Evolutionary conservation across 345 rosid genomes (phyloP).

Genomic region (Euphorbia peplus): DNA sequence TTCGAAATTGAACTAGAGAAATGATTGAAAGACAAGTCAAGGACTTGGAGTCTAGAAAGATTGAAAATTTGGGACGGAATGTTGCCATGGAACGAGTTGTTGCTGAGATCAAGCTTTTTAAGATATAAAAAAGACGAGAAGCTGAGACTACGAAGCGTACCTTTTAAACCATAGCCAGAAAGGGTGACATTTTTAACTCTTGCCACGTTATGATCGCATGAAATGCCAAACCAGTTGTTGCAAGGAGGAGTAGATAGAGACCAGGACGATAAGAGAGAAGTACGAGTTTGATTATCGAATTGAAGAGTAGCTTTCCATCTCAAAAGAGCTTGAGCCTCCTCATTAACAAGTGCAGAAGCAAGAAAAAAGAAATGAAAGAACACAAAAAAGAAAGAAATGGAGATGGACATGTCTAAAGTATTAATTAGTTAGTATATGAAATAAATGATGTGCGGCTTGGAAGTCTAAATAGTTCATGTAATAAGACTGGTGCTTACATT

Average conservation of each 20-base stretch:
- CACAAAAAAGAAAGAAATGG: neutral
- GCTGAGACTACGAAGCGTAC: neutral
- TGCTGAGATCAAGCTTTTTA: neutral
- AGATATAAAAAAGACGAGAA: neutral
- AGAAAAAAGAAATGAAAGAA: neutral
- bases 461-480: too few relatives aligned
- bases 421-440: too few relatives aligned
- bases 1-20: neutral
- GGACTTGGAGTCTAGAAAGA: neutral
- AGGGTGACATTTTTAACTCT: neutral
- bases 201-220: neutral
- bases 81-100: neutral
- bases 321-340: neutral
- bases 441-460: too few relatives aligned
- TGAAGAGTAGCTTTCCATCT: neutral
- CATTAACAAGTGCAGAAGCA: neutral
- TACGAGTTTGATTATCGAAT: too few relatives aligned
- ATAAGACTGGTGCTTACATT: too few relatives aligned
- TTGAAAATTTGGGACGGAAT: neutral
- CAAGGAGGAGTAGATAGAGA: neutral
- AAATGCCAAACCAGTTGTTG: neutral
- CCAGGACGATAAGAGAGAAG: neutral
- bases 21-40: neutral
- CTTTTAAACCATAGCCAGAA: conserved; percentile 8
- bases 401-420: too few relatives aligned